Base-by-base conservation (phyloP, 1,284 basidiomycete species). In the Takashimella tepidaria region DNA sequence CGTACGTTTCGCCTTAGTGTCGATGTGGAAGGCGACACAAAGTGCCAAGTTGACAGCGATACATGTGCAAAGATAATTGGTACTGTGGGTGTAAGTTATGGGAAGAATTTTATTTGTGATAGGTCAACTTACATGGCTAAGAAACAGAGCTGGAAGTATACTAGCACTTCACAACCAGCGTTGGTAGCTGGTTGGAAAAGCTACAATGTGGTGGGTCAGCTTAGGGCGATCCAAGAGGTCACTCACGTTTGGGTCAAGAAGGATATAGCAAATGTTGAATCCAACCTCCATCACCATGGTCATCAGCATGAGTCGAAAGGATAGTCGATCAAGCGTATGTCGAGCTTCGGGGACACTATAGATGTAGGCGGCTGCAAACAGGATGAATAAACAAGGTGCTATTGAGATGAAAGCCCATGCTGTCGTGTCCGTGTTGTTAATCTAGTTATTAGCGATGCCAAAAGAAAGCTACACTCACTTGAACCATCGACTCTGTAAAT, bases 41-140 rank as follows among this genome's bases (percentile, higher is more conserved):
- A 49, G 24, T 24, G 49, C 49, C 43, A 59, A 49, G 47, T 59
- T 59, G 41, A 59, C 41, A 12, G 57, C 57, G 25, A 59, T 51
- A 13, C 23, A 53, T 5, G 54, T 50, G 37, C 48, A 50, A 22
- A 54, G 52, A n/a, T 48, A 58, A 41, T 53, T 58, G 4, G 49
- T 47, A 1, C 57, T 56, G 44, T 8, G n/a, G n/a, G n/a, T n/a
- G n/a, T n/a, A n/a, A n/a, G n/a, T n/a, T n/a, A n/a, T n/a, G n/a
- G n/a, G n/a, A n/a, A n/a, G n/a, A n/a, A n/a, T n/a, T n/a, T n/a
- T n/a, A n/a, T n/a, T n/a, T n/a, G n/a, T n/a, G n/a, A n/a, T n/a
- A 4, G 2, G 2, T 26, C 20, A 12, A 55, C 47, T 47, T 23
- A 55, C 53, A 54, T 44, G 19, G 27, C 41, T 16, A 46, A 40